phyloP scores from a whole-genome alignment of 106 monocot genomes.

The Dendrobium chrysotoxum region DNA sequence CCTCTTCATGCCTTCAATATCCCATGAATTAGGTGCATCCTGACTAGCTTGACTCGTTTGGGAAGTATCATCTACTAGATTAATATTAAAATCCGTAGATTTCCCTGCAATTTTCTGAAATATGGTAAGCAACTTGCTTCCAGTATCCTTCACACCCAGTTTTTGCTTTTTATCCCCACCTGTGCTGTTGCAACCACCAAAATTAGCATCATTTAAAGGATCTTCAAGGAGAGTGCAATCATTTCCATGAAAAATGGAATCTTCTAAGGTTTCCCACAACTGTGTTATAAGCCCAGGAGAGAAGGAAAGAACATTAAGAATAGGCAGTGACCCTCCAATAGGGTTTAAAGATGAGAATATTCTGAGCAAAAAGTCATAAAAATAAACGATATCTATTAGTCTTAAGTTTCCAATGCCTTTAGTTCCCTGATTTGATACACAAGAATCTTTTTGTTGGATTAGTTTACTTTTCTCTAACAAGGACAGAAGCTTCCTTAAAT shows the following conservation, averaged over 20 bases:
- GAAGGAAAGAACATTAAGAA: conserved; percentile 90
- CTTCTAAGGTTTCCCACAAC: conserved; percentile 66
- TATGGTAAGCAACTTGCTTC: conserved; percentile 70
- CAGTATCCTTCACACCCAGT: conserved; percentile 38
- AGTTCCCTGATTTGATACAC: conserved; percentile 10
- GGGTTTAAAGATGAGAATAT: conserved; percentile 60
- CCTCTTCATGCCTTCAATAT: conserved; percentile 54
- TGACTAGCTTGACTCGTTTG: conserved; percentile 15
- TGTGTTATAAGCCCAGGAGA: conserved; percentile 67
- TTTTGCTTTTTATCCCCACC: conserved; percentile 35
- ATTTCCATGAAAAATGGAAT: conserved; percentile 32
- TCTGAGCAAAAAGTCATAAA: conserved; percentile 73
- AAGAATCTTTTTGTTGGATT: conserved; percentile 3
- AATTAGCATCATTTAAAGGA: conserved; percentile 15
- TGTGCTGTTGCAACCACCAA: conserved; percentile 14
- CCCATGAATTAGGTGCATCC: conserved; percentile 49
- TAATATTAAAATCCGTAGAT: conserved; percentile 27
- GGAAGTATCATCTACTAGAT: conserved; percentile 13
- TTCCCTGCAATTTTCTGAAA: conserved; percentile 72
- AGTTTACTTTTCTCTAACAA: conserved; percentile 18
- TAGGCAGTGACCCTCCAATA: conserved; percentile 45
- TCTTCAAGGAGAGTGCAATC: conserved; percentile 8
- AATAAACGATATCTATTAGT: conserved; percentile 40
- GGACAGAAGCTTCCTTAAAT: conserved; percentile 60
- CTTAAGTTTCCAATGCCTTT: conserved; percentile 18